A percentile compares a stretch with the other conserved stretches of the same genome.
These are phyloP conservation scores for Aspergillus novoparasiticus DNA, from an alignment of 2,329 filamentous ascomycete species.

Conservation along the genomic window DNA sequence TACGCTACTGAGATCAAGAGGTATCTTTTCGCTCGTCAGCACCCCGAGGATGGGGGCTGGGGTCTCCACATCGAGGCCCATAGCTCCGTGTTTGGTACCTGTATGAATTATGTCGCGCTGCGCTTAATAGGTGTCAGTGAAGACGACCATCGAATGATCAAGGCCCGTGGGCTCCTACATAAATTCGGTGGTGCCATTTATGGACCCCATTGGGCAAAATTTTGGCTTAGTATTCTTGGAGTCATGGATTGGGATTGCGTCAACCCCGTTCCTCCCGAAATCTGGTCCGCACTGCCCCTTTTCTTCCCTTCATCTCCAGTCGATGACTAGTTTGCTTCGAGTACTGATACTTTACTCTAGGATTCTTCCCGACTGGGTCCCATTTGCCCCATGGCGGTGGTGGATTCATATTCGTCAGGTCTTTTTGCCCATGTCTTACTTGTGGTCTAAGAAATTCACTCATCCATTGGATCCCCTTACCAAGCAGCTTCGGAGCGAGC, in stretches of 20 bases:
- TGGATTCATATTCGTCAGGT: conserved; percentile 99
- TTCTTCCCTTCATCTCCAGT: neutral
- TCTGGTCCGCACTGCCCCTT: conserved; percentile 63
- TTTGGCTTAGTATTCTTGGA: conserved; percentile 85
- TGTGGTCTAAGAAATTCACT: conserved; percentile 82
- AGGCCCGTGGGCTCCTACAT: conserved; percentile 79
- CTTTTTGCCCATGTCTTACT: conserved; percentile 87
- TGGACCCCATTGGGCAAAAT: conserved; percentile 94
- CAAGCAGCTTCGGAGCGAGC: conserved; percentile 72
- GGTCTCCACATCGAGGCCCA: conserved; percentile 93
- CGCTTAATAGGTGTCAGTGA: conserved; percentile 80
- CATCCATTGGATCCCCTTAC: conserved; percentile 76
- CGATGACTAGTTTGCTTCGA: neutral
- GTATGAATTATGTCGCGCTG: conserved; percentile 81
- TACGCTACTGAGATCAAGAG: conserved; percentile 87
- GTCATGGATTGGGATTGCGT: conserved; percentile 88
- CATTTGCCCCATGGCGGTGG: conserved; percentile 89
- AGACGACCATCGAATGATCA: conserved; percentile 82
- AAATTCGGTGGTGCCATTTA: conserved; percentile 81
- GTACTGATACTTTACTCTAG: conserved; percentile 31
- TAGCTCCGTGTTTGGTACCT: conserved; percentile 86
- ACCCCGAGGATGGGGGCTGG: conserved; percentile 93
- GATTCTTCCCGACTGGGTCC: conserved; percentile 85
- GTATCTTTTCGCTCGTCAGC: conserved; percentile 82
- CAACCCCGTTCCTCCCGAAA: conserved; percentile 88